Conservation (phyloP, 2,329 filamentous ascomycete species). For the Ophiostoma angusticollis region DNA sequence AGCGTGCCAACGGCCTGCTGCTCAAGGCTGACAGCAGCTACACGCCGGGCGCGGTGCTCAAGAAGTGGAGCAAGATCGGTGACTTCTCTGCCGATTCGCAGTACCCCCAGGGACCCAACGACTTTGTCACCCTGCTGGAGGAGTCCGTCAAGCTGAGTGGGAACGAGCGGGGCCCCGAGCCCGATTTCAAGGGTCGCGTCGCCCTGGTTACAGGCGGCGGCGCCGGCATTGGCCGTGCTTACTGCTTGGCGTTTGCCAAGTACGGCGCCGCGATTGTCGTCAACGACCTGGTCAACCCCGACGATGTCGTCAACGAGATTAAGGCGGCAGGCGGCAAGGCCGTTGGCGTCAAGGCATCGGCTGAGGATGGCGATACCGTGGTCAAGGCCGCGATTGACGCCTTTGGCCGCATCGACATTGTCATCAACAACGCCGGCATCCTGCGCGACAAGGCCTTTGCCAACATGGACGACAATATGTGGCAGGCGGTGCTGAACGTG, state of each 20-base stretch:
- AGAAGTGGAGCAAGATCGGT: conserved; percentile 78
- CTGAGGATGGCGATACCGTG: conserved; percentile 81
- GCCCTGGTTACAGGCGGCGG: conserved; percentile 80
- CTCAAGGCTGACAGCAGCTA: conserved; percentile 80
- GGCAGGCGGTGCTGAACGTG: conserved; percentile 84
- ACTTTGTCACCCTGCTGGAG: conserved; percentile 79
- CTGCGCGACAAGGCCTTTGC: conserved; percentile 93
- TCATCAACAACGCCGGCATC: conserved; percentile 97
- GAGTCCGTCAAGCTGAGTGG: conserved; percentile 65
- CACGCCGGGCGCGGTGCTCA: conserved; percentile 75
- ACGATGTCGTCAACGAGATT: conserved; percentile 84
- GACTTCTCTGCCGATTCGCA: conserved; percentile 69
- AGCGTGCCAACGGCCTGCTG: conserved; percentile 77
- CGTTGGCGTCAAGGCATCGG: conserved; percentile 83
- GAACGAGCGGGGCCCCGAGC: conserved; percentile 57
- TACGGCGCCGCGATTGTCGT: conserved; percentile 76
- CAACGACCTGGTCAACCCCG: conserved; percentile 90
- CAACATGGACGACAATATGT: conserved; percentile 93
- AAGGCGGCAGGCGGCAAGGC: conserved; percentile 80
- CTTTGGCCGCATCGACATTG: conserved; percentile 84
- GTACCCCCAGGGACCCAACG: conserved; percentile 71
- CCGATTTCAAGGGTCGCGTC: conserved; percentile 75
- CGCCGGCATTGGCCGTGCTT: conserved; percentile 80
- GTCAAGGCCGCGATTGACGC: conserved; percentile 89
- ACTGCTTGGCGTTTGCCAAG: conserved; percentile 74